Base-by-base conservation (phyloP, 768 basidiomycete genomes). In the Candolleomyces eurysporus region DNA sequence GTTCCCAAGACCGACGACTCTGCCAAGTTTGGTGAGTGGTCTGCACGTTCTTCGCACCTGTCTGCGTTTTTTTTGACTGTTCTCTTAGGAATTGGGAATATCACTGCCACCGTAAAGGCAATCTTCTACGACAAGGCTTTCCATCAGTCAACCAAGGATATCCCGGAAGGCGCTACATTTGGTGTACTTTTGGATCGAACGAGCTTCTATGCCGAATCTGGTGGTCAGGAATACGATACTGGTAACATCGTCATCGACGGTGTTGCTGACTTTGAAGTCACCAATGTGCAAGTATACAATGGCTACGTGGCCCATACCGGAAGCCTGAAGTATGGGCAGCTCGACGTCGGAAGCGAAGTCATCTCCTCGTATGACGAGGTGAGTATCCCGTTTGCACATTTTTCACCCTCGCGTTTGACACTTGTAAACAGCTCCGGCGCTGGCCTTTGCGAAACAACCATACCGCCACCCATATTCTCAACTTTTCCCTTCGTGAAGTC, bases 401-500 rank as follows among this genome's bases (percentile, higher is more conserved):
- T 48, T 3, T 56, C n/a, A 17, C 4, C 8, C 58, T 45, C 19
- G 26, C 26, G 59, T 53, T 52, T 67, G 32, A 39, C 42, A 51
- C 8, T 17, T 48, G 36, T 62, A 11, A 46, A 0, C 21, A 94
- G 91, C 84, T 92, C 40, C 92, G 97, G 42, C 86, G 97, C 54
- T 95, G 94, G 91, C 96, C 96, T 0, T 78, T 99, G 54, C 88
- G 96, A 57, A 98, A 94, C 76, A 99, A 99, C 70, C 97, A 99
- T 77, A 98, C 97, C 30, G 97, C 90, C 21, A 99, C 97, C 0
- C 97, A 99, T 72, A 97, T 99, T 67, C 90, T 99, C 67, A 99
- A 99, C 79, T 99, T 82, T 69, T 85, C 80, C 57, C 84, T 99
- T 3, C 91, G 97, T 40, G 97, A 98, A 70, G 85, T 94, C 11